phyloP scores from a whole-genome alignment of 805 yeast species.

The Danielia oregonensis region DNA sequence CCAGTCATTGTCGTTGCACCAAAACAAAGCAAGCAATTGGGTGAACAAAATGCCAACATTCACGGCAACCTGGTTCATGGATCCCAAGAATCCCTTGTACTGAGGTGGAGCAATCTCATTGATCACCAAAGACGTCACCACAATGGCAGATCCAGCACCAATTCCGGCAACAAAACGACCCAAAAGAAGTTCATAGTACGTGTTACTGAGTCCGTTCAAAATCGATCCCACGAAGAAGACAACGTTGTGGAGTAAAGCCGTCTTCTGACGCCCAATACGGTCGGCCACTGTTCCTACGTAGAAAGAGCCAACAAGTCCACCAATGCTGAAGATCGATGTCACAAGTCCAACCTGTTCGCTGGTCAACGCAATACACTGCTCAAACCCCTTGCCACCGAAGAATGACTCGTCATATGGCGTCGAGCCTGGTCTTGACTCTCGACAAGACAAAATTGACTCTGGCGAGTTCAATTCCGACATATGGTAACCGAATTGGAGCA shows the following conservation, averaged over 20 bases:
- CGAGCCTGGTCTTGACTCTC: slow-evolving; percentile 25
- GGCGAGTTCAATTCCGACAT: slow-evolving; percentile 95
- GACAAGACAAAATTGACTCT: slow-evolving; percentile 63
- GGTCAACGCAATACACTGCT: slow-evolving; percentile 55
- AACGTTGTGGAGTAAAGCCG: slow-evolving; percentile 49
- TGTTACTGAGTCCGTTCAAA: slow-evolving; percentile 49
- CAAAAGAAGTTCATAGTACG: slow-evolving; percentile 40
- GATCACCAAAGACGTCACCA: slow-evolving; percentile 77
- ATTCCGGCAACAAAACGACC: slow-evolving; percentile 82
- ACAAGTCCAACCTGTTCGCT: slow-evolving; percentile 63
- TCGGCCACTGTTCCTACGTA: slow-evolving; percentile 66
- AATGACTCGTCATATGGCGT: slow-evolving; percentile 33
- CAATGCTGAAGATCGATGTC: slow-evolving; percentile 77
- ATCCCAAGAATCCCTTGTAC: slow-evolving; percentile 74
- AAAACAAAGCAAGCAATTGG: slow-evolving; percentile 66
- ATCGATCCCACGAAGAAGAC: slow-evolving; percentile 61
- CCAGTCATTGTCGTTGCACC: slow-evolving; percentile 71
- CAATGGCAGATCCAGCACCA: slow-evolving; percentile 86
- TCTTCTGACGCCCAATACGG: slow-evolving; percentile 55
- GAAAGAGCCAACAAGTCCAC: slow-evolving; percentile 76
- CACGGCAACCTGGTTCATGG: slow-evolving; percentile 84
- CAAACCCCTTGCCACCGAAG: slow-evolving; percentile 37
- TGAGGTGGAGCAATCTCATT: slow-evolving; percentile 73
- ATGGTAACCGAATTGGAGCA: slow-evolving; percentile 91
- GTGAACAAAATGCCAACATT: slow-evolving; percentile 82